These are phyloP conservation scores for Clarireedia hainanense DNA, from an alignment of 2,329 filamentous ascomycete species.

Conservation along the genomic window DNA sequence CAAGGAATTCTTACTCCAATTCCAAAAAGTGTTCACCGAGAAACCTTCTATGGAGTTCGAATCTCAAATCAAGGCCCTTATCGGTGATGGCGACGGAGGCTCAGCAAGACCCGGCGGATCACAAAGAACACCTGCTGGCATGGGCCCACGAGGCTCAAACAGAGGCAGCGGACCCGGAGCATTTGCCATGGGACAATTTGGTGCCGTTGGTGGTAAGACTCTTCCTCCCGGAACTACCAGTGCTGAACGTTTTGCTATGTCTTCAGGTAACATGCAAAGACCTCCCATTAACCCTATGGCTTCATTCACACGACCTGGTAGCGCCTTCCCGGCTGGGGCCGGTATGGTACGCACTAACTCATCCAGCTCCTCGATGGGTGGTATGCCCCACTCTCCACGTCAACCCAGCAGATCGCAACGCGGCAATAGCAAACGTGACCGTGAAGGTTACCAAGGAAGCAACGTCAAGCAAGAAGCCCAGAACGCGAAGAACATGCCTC, in stretches of 20 bases:
- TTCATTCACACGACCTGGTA: slow-evolving; percentile 52
- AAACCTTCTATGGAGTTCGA: slow-evolving; percentile 94
- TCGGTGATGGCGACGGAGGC: slow-evolving; percentile 67
- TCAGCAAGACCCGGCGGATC: slow-evolving; percentile 46
- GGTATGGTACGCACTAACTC: slow-evolving; percentile 52
- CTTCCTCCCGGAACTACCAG: slow-evolving; percentile 73
- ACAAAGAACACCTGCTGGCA: slow-evolving; percentile 48
- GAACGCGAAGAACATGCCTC: slow-evolving; percentile 79
- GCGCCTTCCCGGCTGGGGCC: slow-evolving; percentile 53
- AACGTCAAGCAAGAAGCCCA: slow-evolving; percentile 52
- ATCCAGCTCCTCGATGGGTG: slow-evolving; percentile 49
- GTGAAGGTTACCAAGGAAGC: slow-evolving; percentile 34
- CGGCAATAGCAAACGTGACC: slow-evolving; percentile 54
- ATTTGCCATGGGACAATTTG: slow-evolving; percentile 66
- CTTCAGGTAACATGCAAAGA: slow-evolving; percentile 44
- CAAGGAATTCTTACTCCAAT: slow-evolving; percentile 89
- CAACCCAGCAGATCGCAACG: slow-evolving; percentile 50
- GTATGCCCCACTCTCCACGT: slow-evolving; percentile 64
- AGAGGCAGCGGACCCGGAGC: slow-evolving; percentile 40
- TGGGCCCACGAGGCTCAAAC: slow-evolving; percentile 42
- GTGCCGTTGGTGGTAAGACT: slow-evolving; percentile 43
- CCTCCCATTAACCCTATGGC: slow-evolving; percentile 47
- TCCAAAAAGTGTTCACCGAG: slow-evolving; percentile 93
- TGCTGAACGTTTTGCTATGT: slow-evolving; percentile 63
- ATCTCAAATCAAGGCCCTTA: slow-evolving; percentile 74